A percentile compares a stretch with the other conserved stretches of the same genome.
Evolutionary conservation across 1,284 basidiomycete genomes (phyloP).

Genomic region (Cryptococcus maquisensis): DNA sequence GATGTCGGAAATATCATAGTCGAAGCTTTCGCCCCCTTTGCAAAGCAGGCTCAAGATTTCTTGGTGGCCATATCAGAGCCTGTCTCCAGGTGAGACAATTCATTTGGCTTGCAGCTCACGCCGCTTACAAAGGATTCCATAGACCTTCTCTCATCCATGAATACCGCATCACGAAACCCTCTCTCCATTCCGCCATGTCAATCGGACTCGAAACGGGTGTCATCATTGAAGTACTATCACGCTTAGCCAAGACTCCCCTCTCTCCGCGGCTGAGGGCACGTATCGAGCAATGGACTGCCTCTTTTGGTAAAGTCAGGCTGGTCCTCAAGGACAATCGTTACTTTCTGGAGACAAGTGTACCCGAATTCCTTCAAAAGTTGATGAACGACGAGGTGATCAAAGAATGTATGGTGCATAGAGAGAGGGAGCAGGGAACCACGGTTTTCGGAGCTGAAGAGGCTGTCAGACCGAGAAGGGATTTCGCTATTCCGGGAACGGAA

Average conservation of each 20-base stretch:
- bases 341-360: constrained; percentile 87
- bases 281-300: constrained; percentile 84
- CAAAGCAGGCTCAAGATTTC: constrained; percentile 97
- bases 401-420: constrained; percentile 37
- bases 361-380: constrained; percentile 79
- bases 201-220: constrained; percentile 97
- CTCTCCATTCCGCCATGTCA: constrained; percentile 95
- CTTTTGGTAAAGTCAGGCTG: constrained; percentile 94
- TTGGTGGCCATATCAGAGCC: constrained; percentile 97
- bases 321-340: constrained; percentile 96
- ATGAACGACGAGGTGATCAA: constrained; percentile 76
- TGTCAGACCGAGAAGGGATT: constrained; percentile 65
- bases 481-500: constrained; percentile 73
- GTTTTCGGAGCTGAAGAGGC: constrained; percentile 80
- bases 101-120: background rate
- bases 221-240: constrained; percentile 92
- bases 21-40: constrained; percentile 93
- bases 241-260: constrained; percentile 87
- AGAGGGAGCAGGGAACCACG: constrained; percentile 41
- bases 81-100: constrained; percentile 78
- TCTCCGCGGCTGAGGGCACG: constrained; percentile 75
- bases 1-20: constrained; percentile 91
- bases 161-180: constrained; percentile 97
- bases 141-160: constrained; percentile 98
- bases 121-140: constrained; percentile 2